Conservation (phyloP, 805 yeast genomes). For the Candida krabiensis region DNA sequence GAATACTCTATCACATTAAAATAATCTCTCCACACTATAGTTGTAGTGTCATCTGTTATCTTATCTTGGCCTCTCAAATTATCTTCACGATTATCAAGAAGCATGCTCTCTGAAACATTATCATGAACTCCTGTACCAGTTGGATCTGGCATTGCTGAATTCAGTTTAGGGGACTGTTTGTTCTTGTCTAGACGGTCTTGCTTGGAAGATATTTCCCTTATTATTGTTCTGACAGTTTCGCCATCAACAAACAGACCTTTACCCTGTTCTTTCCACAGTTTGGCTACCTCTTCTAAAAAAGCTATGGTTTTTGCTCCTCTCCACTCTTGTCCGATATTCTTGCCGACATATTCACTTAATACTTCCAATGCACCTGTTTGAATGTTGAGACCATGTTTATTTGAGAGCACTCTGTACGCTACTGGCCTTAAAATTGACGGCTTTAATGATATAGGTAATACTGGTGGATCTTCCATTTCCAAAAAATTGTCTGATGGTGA, state of each 20-base stretch:
- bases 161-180: slow-evolving; percentile 10
- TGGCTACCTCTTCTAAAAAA: slow-evolving; percentile 75
- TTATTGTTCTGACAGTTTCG: slow-evolving; percentile 59
- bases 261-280: slow-evolving; percentile 85
- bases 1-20: slow-evolving; percentile 64
- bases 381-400: slow-evolving; percentile 87
- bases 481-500: no score
- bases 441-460: slow-evolving; percentile 72
- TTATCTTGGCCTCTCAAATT: no score
- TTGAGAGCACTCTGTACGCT: slow-evolving; percentile 86
- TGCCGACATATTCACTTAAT: slow-evolving; percentile 75
- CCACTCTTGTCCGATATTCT: slow-evolving; percentile 85
- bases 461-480: slow-evolving; percentile 37
- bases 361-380: slow-evolving; percentile 79
- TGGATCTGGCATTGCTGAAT: slow-evolving; percentile 1
- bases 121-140: slow-evolving; percentile 5
- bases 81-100: background rate
- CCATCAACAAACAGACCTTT: slow-evolving; percentile 85
- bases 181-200: slow-evolving; percentile 18
- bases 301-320: slow-evolving; percentile 60
- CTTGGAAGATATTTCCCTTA: slow-evolving; percentile 47
- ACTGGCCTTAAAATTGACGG: slow-evolving; percentile 86
- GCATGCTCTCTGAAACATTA: background rate
- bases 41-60: slow-evolving; percentile 4
- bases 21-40: slow-evolving; percentile 69